Percentiles rank a stretch among this genome's conserved stretches.
phyloP scores from a whole-genome alignment of 345 rosid species.

The Eucalyptus urophylla region DNA sequence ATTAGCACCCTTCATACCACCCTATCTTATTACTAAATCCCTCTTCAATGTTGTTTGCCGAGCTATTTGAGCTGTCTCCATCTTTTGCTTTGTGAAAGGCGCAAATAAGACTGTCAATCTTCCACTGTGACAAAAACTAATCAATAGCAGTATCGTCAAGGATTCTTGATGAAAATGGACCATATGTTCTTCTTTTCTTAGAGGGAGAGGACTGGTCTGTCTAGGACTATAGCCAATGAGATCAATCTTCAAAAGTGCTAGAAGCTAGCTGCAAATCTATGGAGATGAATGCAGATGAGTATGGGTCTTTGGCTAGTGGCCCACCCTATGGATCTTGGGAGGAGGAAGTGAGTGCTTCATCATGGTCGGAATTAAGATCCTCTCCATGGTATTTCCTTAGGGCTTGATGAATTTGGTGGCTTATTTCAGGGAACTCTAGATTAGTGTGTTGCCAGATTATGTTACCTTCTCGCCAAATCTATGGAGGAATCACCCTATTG shows the following conservation, averaged over 20 bases:
- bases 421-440: not conserved
- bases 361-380: not conserved
- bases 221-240: rapidly evolving
- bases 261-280: not conserved
- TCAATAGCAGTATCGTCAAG: rapidly evolving
- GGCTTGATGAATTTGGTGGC: not conserved
- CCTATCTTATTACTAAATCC: too few relatives aligned
- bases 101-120: not conserved
- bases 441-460: rapidly evolving
- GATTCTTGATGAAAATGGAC: not conserved
- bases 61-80: too few relatives aligned
- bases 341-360: not conserved
- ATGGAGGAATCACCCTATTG: not conserved
- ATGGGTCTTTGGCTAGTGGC: not conserved
- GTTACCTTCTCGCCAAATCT: not conserved
- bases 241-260: not conserved
- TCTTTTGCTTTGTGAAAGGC: too few relatives aligned
- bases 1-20: not conserved
- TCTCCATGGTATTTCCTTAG: not conserved
- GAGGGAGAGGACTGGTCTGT: not conserved
- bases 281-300: not conserved
- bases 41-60: rapidly evolving
- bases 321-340: not conserved
- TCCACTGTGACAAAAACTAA: not conserved
- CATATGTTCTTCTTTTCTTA: not conserved